phyloP scores from a whole-genome alignment of 2,329 filamentous ascomycete species.

The Amauroascus niger region DNA sequence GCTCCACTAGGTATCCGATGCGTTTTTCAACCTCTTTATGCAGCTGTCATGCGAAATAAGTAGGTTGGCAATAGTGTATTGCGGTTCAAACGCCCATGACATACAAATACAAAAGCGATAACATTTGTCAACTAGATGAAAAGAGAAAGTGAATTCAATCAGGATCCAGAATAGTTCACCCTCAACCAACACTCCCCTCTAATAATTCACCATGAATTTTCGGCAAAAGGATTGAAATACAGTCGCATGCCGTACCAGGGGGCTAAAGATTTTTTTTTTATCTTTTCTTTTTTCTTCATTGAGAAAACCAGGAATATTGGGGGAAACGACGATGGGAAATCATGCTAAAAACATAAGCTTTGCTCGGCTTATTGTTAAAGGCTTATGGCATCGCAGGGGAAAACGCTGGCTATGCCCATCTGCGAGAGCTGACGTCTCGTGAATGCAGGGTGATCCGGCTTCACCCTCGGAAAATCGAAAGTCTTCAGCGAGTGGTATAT shows the following conservation, averaged over 20 bases:
- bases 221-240: background rate
- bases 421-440: too few relatives aligned
- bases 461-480: too few relatives aligned
- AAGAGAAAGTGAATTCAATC: background rate
- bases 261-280: background rate
- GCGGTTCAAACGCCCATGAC: background rate
- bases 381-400: background rate
- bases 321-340: background rate
- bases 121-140: background rate
- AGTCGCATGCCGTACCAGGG: background rate
- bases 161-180: background rate
- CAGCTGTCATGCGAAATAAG: background rate
- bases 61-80: background rate
- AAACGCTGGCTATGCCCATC: too few relatives aligned
- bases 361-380: background rate
- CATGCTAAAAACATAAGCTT: background rate
- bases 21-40: background rate
- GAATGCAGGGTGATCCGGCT: too few relatives aligned
- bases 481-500: background rate
- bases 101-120: constrained; percentile 1
- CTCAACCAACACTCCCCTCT: background rate
- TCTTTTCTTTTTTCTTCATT: background rate
- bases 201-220: background rate
- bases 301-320: background rate
- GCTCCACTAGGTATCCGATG: too few relatives aligned